Evolutionary conservation across 2,329 filamentous ascomycete species (phyloP).

Genomic region (Leptosphaerulina australis): DNA sequence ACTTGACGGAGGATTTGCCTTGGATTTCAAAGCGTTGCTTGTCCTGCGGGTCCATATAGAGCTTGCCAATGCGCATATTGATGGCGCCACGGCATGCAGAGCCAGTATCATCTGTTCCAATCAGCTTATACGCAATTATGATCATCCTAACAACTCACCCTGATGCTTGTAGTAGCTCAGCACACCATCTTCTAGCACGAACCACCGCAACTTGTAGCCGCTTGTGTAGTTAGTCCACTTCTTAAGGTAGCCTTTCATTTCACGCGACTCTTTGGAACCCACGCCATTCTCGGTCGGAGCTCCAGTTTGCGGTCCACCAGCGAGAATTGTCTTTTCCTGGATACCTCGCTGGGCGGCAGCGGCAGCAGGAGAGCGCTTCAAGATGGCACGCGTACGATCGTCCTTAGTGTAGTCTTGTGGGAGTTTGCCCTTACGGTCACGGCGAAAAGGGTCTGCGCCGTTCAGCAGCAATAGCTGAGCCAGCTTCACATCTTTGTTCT

Average conservation of each 20-base stretch:
- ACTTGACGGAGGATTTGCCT: slow-evolving; percentile 98
- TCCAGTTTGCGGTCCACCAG: slow-evolving; percentile 67
- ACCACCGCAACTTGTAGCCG: slow-evolving; percentile 96
- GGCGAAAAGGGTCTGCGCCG: slow-evolving; percentile 92
- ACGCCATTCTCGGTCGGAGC: slow-evolving; percentile 64
- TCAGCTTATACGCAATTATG: slow-evolving; percentile 16
- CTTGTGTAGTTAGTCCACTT: slow-evolving; percentile 99
- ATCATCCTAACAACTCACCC: slow-evolving; percentile 47
- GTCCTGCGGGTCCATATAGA: slow-evolving; percentile 96
- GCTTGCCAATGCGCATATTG: slow-evolving; percentile 94
- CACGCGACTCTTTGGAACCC: slow-evolving; percentile 83
- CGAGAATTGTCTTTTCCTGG: slow-evolving; percentile 94
- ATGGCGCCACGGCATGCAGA: slow-evolving; percentile 97
- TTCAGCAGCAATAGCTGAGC: slow-evolving; percentile 91
- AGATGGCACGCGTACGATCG: slow-evolving; percentile 81
- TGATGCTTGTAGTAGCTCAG: slow-evolving; percentile 99
- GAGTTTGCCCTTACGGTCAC: slow-evolving; percentile 92
- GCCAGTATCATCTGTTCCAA: slow-evolving; percentile 76
- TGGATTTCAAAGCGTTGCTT: slow-evolving; percentile 98
- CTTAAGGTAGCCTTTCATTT: slow-evolving; percentile 98
- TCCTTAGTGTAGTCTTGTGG: slow-evolving; percentile 97
- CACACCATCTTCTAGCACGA: slow-evolving; percentile 95
- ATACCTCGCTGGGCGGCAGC: slow-evolving; percentile 93
- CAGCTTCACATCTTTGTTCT: slow-evolving; percentile 82
- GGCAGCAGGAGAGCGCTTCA: slow-evolving; percentile 93